phyloP scores from a whole-genome alignment of 805 yeast species.

The Peterozyma xylosa region DNA sequence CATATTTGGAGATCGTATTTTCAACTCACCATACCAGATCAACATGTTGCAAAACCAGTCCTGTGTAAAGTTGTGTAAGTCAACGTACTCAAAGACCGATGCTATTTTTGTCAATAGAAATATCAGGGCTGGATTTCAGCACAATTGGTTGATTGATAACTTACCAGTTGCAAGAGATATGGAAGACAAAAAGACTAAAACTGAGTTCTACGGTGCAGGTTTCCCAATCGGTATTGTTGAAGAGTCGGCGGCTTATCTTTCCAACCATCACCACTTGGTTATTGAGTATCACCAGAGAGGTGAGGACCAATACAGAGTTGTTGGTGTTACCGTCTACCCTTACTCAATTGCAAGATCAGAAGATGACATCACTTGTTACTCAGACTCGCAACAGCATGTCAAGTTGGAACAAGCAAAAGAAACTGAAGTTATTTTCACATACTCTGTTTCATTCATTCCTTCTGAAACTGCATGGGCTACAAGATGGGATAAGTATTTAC shows the following conservation, averaged over 20 bases:
- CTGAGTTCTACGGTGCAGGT: conserved; percentile 70
- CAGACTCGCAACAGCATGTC: conserved; percentile 30
- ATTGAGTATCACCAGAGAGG: conserved; percentile 79
- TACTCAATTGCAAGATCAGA: conserved; percentile 30
- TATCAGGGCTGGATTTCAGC: conserved; percentile 75
- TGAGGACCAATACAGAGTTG: conserved; percentile 70
- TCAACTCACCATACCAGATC: conserved; percentile 82
- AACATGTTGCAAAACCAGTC: conserved; percentile 65
- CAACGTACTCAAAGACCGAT: conserved; percentile 54
- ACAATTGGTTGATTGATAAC: conserved; percentile 93
- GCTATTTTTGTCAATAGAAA: conserved; percentile 69
- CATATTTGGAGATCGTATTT: conserved; percentile 91
- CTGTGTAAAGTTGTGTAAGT: conserved; percentile 63
- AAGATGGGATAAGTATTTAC: conserved; percentile 95
- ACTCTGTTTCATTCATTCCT: conserved; percentile 66
- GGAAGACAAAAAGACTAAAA: conserved; percentile 47
- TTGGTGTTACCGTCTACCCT: conserved; percentile 80
- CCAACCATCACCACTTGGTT: conserved; percentile 72
- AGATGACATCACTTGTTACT: conserved; percentile 12
- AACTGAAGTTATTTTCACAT: conserved; percentile 68
- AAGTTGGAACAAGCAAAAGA: conserved; percentile 40
- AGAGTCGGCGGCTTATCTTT: conserved; percentile 48
- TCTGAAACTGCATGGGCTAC: conserved; percentile 91
- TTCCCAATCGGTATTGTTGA: conserved; percentile 72
- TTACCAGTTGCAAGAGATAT: conserved; percentile 78